Evolutionary conservation across 768 basidiomycete species (phyloP), one percentile per base, ranked within the genome.

Genomic region (Gautieria morchelliformis): DNA sequence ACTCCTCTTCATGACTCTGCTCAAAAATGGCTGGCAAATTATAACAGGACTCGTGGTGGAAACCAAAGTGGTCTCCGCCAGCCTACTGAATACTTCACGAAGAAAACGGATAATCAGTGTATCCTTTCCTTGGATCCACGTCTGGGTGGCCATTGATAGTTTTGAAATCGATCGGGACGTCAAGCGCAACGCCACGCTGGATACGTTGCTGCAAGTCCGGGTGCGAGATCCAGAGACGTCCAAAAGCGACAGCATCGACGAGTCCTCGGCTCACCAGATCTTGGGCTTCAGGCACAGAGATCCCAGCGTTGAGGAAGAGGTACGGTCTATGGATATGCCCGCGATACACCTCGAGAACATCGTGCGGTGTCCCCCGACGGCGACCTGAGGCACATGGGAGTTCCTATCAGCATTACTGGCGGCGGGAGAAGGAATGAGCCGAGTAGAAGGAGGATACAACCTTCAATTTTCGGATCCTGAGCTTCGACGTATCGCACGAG

Each of bases 181-280:
- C 64, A 27, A 69, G 24, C 10, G 67, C 59, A 52, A 65, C 63
- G 7, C 69, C 71, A 27, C 68, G 61, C 55, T 65, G 39, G 11
- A 74, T 62, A n/a, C 74, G 70, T 60, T 71, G 70, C 47, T 63
- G 69, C 17, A 77, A 59, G 60, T 77, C 75, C 1, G 75, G 73
- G 56, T 78, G 75, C 5, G 68, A 64, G 45, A 76, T 68, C 62
- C 64, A 74, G 49, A 65, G 60, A 55, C 70, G 61, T 3, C 76
- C 75, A 47, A 77, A 70, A 49, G 67, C 64, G 8, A 72, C 66
- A 1, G 66, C 75, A 50, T 75, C 74, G 20, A 70, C 64, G 42
- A 72, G 69, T 1, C 71, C 69, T 2, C 63, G 60, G 1, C 66
- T 52, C 20, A 77, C 61, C n/a, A 76, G 68, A 45, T 62, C 49